Evolutionary conservation across 2,329 filamentous ascomycete genomes (phyloP).

Genomic region (Monilinia polystroma): DNA sequence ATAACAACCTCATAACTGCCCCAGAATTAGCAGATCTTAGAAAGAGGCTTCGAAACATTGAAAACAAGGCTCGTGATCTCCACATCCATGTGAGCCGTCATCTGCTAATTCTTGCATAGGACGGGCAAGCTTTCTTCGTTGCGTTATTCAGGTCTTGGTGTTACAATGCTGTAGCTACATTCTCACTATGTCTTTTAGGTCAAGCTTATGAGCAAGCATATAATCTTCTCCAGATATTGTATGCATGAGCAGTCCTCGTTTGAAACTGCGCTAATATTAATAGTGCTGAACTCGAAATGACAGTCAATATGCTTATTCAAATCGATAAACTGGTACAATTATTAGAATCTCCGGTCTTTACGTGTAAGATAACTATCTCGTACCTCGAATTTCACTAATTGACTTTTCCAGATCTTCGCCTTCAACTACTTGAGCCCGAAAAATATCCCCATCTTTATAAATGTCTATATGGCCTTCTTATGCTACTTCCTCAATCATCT

Average conservation of each 20-base stretch:
- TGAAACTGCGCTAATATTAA: constrained; percentile 34
- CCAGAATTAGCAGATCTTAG: constrained; percentile 89
- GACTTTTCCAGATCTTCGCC: constrained; percentile 68
- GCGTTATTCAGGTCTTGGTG: constrained; percentile 96
- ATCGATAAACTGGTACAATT: constrained; percentile 98
- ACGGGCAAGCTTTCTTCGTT: constrained; percentile 94
- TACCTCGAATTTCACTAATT: constrained; percentile 22
- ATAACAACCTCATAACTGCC: constrained; percentile 98
- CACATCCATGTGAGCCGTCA: neutral
- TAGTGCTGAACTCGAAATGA: constrained; percentile 96
- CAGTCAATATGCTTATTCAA: constrained; percentile 96
- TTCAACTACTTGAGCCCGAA: constrained; percentile 93
- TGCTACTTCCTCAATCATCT: constrained; percentile 97
- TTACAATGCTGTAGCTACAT: constrained; percentile 96
- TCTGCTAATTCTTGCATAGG: constrained; percentile 49
- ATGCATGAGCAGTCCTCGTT: constrained; percentile 21
- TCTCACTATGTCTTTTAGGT: constrained; percentile 90
- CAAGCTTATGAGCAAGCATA: constrained; percentile 99
- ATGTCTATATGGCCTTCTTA: constrained; percentile 92
- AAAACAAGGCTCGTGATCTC: constrained; percentile 64
- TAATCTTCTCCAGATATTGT: constrained; percentile 94
- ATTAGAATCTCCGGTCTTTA: constrained; percentile 95
- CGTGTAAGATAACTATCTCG: constrained; percentile 62
- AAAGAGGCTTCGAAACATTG: constrained; percentile 84
- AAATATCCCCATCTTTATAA: constrained; percentile 95